Percentiles rank a stretch among this genome's conserved stretches.
Conservation (phyloP, 495 filamentous ascomycete species). For the Penicillium waksmanii region DNA sequence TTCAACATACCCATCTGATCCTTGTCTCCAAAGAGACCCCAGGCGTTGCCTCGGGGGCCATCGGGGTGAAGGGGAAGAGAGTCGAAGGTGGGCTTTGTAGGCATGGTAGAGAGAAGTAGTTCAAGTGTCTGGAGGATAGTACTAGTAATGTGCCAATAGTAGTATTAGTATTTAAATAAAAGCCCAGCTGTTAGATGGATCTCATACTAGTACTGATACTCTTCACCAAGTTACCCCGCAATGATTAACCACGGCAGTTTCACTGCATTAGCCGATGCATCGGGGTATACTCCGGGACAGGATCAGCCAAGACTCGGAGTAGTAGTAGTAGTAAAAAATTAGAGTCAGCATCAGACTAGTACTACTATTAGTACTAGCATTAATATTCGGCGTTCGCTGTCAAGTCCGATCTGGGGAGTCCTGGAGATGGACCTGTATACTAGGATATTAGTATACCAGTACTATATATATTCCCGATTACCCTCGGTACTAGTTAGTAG, state of each 20-base stretch:
- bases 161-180: neutral
- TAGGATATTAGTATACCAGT: too few relatives aligned
- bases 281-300: neutral
- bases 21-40: constrained; percentile 50
- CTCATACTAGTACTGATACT: too few relatives aligned
- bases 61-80: constrained; percentile 43
- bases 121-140: too few relatives aligned
- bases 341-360: neutral
- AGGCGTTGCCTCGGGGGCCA: constrained; percentile 51
- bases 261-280: neutral
- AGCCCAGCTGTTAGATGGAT: too few relatives aligned
- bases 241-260: neutral
- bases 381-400: neutral
- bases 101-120: neutral
- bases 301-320: too few relatives aligned
- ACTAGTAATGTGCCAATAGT: neutral
- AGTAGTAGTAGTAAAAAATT: too few relatives aligned
- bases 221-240: neutral
- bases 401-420: too few relatives aligned
- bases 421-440: too few relatives aligned
- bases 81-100: constrained; percentile 40
- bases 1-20: constrained; percentile 55
- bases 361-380: neutral
- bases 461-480: too few relatives aligned
- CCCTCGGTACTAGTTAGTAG: too few relatives aligned